phyloP scores from a whole-genome alignment of 768 basidiomycete species.

The Chalciporus piperatus region DNA sequence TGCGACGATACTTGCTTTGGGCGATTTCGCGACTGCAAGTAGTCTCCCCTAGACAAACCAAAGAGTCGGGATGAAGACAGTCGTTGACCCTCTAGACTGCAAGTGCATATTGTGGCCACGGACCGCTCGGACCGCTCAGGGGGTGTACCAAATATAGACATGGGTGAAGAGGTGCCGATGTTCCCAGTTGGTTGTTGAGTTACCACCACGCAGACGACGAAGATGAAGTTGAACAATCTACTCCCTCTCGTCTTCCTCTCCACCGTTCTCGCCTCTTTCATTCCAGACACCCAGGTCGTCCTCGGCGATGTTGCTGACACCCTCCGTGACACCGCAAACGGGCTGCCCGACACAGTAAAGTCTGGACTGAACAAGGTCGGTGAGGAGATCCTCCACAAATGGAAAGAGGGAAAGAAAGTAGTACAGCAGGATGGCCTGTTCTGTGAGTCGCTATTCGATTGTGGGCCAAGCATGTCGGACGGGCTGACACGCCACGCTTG shows the following conservation, averaged over 20 bases:
- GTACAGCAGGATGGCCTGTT: conserved; percentile 67
- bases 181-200: neutral
- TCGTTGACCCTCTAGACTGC: no score
- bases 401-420: conserved; percentile 64
- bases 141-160: neutral
- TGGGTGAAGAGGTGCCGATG: neutral
- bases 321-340: conserved; percentile 26
- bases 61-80: no score
- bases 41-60: no score
- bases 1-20: no score
- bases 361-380: conserved; percentile 40
- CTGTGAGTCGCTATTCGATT: conserved; percentile 49
- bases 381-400: conserved; percentile 54
- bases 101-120: no score
- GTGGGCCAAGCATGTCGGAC: neutral
- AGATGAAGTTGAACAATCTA: conserved; percentile 40
- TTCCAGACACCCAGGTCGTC: conserved; percentile 45
- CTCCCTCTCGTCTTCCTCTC: conserved; percentile 36
- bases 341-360: conserved; percentile 43
- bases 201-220: conserved; percentile 10
- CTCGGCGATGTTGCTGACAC: conserved; percentile 31
- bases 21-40: no score
- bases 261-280: conserved; percentile 36
- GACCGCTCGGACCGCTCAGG: no score
- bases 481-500: conserved; percentile 3